phyloP scores from a whole-genome alignment of 306 rosid species.

The Parietaria judaica region DNA sequence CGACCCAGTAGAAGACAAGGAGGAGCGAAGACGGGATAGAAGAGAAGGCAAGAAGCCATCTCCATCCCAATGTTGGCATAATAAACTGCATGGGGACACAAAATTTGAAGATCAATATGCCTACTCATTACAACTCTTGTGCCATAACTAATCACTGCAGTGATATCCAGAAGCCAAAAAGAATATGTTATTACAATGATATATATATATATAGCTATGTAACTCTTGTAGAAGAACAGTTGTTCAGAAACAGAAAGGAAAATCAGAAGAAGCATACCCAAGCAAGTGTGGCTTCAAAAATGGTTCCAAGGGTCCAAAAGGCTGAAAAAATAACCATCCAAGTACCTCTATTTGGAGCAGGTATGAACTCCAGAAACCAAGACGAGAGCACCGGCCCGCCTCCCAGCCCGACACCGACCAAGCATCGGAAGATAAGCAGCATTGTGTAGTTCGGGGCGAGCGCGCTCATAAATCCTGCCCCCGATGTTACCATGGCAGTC shows the following conservation, averaged over 20 bases:
- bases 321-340: constrained; percentile 97
- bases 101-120: constrained; percentile 19
- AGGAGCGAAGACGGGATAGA: constrained; percentile 77
- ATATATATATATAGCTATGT: no score
- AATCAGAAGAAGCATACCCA: constrained; percentile 53
- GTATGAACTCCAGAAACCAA: constrained; percentile 93
- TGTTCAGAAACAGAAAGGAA: constrained; percentile 12
- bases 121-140: background rate
- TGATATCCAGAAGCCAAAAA: background rate
- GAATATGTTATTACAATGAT: no score
- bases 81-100: constrained; percentile 50
- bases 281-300: constrained; percentile 88
- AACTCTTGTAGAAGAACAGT: background rate
- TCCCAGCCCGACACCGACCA: constrained; percentile 96
- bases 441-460: constrained; percentile 60
- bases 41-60: constrained; percentile 90
- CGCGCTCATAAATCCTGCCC: constrained; percentile 79
- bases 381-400: constrained; percentile 90
- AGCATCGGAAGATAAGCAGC: constrained; percentile 53
- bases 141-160: background rate
- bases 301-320: constrained; percentile 92
- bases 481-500: constrained; percentile 67
- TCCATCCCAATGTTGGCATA: constrained; percentile 96
- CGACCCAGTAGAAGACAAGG: constrained; percentile 61
- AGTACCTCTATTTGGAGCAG: constrained; percentile 84